phyloP scores from a whole-genome alignment of 2,329 filamentous ascomycete species.

The Xylaria arbuscula region DNA sequence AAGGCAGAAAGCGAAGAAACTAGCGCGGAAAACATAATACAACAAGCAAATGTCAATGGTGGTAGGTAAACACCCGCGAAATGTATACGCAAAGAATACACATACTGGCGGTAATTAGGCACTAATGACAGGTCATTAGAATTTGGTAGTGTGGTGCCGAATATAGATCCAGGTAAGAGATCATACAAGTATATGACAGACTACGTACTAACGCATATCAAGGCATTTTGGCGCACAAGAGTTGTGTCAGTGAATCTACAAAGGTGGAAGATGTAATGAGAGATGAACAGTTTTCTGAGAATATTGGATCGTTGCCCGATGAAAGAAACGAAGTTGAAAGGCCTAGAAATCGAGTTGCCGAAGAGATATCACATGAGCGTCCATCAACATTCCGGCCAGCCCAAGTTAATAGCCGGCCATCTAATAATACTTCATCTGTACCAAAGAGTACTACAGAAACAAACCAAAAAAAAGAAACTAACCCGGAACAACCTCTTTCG shows the following conservation, averaged over 20 bases:
- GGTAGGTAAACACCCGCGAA: slow-evolving; percentile 19
- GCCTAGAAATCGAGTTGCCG: background rate
- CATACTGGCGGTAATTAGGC: background rate
- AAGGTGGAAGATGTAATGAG: background rate
- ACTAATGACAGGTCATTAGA: slow-evolving; percentile 15
- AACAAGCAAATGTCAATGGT: background rate
- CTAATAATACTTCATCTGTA: background rate
- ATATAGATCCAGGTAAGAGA: background rate
- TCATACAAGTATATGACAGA: no score
- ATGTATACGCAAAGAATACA: background rate
- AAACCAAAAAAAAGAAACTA: background rate
- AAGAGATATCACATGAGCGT: background rate
- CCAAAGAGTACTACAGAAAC: background rate
- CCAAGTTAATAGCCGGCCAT: background rate
- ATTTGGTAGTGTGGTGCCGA: background rate
- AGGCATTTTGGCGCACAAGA: background rate
- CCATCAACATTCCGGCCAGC: background rate
- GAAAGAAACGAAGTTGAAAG: background rate
- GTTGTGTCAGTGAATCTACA: background rate
- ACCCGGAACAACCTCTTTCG: background rate
- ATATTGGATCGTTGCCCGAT: background rate
- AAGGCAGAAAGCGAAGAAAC: slow-evolving; percentile 22
- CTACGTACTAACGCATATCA: background rate
- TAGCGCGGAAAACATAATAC: background rate
- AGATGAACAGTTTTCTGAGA: background rate